Percentiles rank a stretch among this genome's conserved stretches.
Conservation (phyloP, 2,329 filamentous ascomycete species). For the Paecilomyces fulvus region DNA sequence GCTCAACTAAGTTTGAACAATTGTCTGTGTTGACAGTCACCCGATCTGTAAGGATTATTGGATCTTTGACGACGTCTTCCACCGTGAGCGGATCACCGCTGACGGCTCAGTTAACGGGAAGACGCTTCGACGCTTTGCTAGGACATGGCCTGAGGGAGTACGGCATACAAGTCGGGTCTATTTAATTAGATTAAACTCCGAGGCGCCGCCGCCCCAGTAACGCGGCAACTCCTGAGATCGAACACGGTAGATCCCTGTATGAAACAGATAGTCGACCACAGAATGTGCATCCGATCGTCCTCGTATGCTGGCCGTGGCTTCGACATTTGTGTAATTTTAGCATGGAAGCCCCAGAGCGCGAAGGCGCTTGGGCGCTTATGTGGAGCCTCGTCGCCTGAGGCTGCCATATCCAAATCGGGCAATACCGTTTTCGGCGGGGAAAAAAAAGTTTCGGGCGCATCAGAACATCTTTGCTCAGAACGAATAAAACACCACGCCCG, state of each 20-base stretch:
- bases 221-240: not conserved
- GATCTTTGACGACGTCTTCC: not conserved
- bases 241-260: not conserved
- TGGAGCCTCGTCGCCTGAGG: not conserved
- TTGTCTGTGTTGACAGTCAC: not conserved
- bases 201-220: not conserved
- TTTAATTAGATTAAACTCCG: not conserved
- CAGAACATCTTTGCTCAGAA: not conserved
- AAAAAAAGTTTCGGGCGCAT: conserved; percentile 13
- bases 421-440: conserved; percentile 11
- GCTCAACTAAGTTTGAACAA: not conserved
- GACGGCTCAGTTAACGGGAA: not conserved
- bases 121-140: not conserved
- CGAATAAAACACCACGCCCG: not conserved
- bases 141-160: not conserved
- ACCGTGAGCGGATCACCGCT: not conserved
- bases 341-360: not conserved
- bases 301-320: not conserved
- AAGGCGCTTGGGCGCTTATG: conserved; percentile 14
- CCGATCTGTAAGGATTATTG: not conserved
- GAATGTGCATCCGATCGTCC: conserved; percentile 2
- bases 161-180: not conserved
- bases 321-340: not conserved
- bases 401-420: conserved; percentile 7
- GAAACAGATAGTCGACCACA: not conserved